Conservation (phyloP, 129 eudicot genomes). For the Lactuca sativa region DNA sequence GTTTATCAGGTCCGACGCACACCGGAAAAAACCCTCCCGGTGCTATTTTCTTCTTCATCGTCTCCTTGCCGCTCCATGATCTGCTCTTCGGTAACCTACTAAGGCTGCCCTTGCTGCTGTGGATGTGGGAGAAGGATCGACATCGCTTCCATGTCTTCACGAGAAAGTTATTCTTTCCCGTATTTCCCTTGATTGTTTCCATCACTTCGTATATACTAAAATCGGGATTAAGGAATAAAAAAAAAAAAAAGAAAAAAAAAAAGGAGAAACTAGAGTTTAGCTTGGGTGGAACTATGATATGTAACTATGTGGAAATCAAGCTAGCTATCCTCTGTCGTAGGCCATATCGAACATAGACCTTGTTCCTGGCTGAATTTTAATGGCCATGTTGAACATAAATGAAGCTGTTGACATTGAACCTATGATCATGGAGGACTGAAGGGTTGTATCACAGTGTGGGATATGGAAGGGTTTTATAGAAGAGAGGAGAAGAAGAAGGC, state of each 20-base stretch:
- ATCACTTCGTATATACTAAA: neutral
- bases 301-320: neutral
- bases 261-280: neutral
- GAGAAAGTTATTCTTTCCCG: constrained; percentile 43
- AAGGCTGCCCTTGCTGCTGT: neutral
- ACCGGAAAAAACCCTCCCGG: constrained; percentile 72
- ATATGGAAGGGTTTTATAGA: constrained; percentile 22
- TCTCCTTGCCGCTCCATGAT: constrained; percentile 35
- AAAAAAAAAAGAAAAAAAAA: too few species aligned
- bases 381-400: constrained; percentile 17
- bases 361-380: constrained; percentile 24
- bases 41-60: constrained; percentile 16
- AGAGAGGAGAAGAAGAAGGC: constrained; percentile 11
- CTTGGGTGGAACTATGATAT: neutral
- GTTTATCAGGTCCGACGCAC: constrained; percentile 68
- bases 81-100: constrained; percentile 41
- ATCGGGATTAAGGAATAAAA: neutral
- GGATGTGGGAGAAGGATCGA: constrained; percentile 31
- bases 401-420: constrained; percentile 13
- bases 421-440: constrained; percentile 8
- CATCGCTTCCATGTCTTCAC: constrained; percentile 56
- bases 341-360: constrained; percentile 34
- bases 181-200: constrained; percentile 19
- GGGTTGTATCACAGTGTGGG: constrained; percentile 8
- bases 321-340: constrained; percentile 33